Base-by-base conservation (phyloP, 306 rosid genomes). In the Lathyrus tuberosus region DNA sequence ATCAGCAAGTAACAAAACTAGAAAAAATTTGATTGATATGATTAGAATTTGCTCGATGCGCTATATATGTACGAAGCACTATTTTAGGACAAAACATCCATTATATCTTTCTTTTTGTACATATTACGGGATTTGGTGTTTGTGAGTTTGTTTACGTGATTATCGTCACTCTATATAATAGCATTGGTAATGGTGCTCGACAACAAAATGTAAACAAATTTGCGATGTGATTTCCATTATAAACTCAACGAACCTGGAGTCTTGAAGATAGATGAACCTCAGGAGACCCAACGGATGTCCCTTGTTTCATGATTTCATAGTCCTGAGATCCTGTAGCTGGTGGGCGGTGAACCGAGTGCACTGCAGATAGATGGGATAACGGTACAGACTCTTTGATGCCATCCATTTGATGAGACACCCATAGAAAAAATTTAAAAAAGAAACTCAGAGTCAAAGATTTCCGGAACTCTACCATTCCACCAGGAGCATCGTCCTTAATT, bases 391-490 rank as follows among this genome's bases (percentile, higher is more conserved):
- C 86, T 70, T 68, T 80, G 58, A 79, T 33, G 43, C 80, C 82
- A 57, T 73, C 85, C 75, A 90, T 73, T 76, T 85, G 90, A 76
- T 90, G 88, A 84, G 98, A 88, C 65, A 90, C 98, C 98, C 96
- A 94, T 13, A 90, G 86, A 76, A 88, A 91, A 77, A 90, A 87
- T 78, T 94, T 94, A 59, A 94, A 94, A 78, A 90, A 94, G 85
- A 90, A 94, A 83, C 97, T 85, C 28, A 81, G 56, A 20, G 84
- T 88, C 82, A 94, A 77, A 74, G 98, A 88, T 73, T 80, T 88
- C 48, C 97, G 86, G 62, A 90, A 94, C 83, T 90, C 98, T 70
- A 94, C 89, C 98, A 94, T 94, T 70, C 97, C 98, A 63, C 96
- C 98, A 3, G 98, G 98, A 72, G 98, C 97, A 57, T 83, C 65